These are phyloP conservation scores for Globisporangium cylindrosporum DNA, from an alignment of 352 stramenopile species.

Conservation along the genomic window DNA sequence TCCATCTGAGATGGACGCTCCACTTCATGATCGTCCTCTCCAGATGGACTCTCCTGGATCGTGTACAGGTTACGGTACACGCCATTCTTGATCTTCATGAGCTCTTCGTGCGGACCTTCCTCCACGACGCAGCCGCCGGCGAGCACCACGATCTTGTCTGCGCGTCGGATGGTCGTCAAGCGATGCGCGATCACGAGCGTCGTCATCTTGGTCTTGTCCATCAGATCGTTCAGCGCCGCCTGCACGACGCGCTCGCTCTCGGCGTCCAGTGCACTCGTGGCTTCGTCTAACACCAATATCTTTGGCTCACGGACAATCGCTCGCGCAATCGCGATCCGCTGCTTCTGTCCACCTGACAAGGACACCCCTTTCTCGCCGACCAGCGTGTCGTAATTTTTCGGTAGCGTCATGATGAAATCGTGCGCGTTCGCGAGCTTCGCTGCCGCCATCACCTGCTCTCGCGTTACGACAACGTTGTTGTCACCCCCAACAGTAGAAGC, in stretches of 20 bases:
- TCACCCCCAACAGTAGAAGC: slow-evolving; percentile 9
- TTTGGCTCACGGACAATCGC: slow-evolving; percentile 23
- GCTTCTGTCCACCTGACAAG: slow-evolving; percentile 36
- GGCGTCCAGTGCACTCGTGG: slow-evolving; percentile 24
- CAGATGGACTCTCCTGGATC: slow-evolving; percentile 30
- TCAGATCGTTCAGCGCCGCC: slow-evolving; percentile 26
- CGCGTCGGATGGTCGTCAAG: slow-evolving; percentile 61
- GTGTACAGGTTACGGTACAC: slow-evolving; percentile 82
- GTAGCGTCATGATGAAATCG: slow-evolving; percentile 68
- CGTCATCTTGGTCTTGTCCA: slow-evolving; percentile 23
- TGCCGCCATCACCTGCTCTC: slow-evolving; percentile 8
- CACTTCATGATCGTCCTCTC: slow-evolving; percentile 21
- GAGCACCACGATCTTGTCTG: slow-evolving; percentile 62
- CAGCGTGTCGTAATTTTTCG: slow-evolving; percentile 72
- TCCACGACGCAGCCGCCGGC: slow-evolving; percentile 40
- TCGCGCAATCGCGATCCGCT: slow-evolving; percentile 30
- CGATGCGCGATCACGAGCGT: slow-evolving; percentile 21
- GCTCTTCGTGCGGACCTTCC: slow-evolving; percentile 40
- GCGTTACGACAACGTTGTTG: slow-evolving; percentile 12
- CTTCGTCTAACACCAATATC: slow-evolving; percentile 30
- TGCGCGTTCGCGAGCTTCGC: slow-evolving; percentile 30
- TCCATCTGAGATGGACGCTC: slow-evolving; percentile 2
- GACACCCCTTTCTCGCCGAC: slow-evolving; percentile 34
- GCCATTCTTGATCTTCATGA: slow-evolving; percentile 55
- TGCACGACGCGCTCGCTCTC: slow-evolving; percentile 47